Percentiles rank a stretch among this genome's conserved stretches.
phyloP scores from a whole-genome alignment of 2,329 filamentous ascomycete species.

The Neofusicoccum cordaticola region DNA sequence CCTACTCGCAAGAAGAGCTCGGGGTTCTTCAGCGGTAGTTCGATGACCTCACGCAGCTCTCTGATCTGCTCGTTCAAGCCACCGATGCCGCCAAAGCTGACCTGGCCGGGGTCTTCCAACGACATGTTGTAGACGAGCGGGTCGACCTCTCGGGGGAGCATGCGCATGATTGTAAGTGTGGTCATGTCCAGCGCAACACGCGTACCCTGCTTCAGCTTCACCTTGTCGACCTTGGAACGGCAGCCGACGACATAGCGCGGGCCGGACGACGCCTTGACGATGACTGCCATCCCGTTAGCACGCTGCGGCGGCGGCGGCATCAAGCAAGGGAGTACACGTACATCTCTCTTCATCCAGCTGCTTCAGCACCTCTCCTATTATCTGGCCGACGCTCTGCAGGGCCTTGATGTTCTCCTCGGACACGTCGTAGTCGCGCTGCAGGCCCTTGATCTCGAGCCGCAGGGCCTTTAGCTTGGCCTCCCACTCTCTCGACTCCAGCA shows the following conservation, averaged over 20 bases:
- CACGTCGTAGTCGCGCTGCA: conserved; percentile 92
- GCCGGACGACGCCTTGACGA: conserved; percentile 96
- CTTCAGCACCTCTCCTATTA: conserved; percentile 98
- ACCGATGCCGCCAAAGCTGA: conserved; percentile 97
- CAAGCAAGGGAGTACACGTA: conserved; percentile 49
- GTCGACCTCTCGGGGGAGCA: conserved; percentile 97
- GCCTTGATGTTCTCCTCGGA: conserved; percentile 99
- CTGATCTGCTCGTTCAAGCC: conserved; percentile 97
- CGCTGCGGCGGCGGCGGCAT: neutral
- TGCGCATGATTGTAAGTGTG: conserved; percentile 98
- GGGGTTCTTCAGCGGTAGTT: conserved; percentile 96
- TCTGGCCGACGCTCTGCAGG: conserved; percentile 96
- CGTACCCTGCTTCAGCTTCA: conserved; percentile 95
- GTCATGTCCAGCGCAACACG: conserved; percentile 99
- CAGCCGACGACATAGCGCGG: conserved; percentile 98
- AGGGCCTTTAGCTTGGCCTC: conserved; percentile 95
- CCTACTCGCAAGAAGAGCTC: conserved; percentile 95
- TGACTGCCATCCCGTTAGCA: conserved; percentile 61
- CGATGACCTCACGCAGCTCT: conserved; percentile 95
- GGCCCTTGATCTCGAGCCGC: conserved; percentile 90
- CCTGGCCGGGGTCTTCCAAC: conserved; percentile 91
- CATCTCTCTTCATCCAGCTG: conserved; percentile 98
- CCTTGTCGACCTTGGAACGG: conserved; percentile 96
- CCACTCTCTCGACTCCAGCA: conserved; percentile 94
- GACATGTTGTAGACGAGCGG: conserved; percentile 99